Evolutionary conservation across 2,329 filamentous ascomycete species (phyloP).

Genomic region (Apiospora rasikravindrae): DNA sequence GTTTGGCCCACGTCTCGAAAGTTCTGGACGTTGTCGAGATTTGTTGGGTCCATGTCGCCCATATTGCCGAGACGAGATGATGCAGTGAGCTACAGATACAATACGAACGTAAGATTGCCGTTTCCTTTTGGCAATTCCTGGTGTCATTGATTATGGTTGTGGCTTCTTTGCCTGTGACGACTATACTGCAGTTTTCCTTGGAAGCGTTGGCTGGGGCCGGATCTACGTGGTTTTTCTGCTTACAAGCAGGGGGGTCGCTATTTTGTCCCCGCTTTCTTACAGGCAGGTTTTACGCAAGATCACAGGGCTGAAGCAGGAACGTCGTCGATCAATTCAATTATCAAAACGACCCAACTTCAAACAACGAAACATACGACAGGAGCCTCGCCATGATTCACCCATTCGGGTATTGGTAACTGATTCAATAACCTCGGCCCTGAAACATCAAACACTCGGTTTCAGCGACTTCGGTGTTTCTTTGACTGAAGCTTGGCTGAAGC

Average conservation of each 20-base stretch:
- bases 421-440: neutral
- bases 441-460: neutral
- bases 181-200: neutral
- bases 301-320: neutral
- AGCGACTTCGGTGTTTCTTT: neutral
- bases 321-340: neutral
- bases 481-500: neutral
- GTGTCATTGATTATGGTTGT: neutral
- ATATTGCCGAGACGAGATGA: neutral
- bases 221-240: neutral
- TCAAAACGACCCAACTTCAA: neutral
- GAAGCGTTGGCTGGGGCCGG: neutral
- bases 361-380: neutral
- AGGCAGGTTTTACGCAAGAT: neutral
- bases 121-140: neutral
- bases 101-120: neutral
- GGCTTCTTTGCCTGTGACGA: neutral
- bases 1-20: conserved; percentile 77
- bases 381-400: neutral
- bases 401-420: neutral
- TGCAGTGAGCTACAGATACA: neutral
- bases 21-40: conserved; percentile 64
- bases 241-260: neutral
- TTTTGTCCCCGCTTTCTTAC: conserved; percentile 1
- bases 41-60: neutral